These are phyloP conservation scores for Polygonum maritimum DNA, from an alignment of 148 eudicot species.

Conservation along the genomic window DNA sequence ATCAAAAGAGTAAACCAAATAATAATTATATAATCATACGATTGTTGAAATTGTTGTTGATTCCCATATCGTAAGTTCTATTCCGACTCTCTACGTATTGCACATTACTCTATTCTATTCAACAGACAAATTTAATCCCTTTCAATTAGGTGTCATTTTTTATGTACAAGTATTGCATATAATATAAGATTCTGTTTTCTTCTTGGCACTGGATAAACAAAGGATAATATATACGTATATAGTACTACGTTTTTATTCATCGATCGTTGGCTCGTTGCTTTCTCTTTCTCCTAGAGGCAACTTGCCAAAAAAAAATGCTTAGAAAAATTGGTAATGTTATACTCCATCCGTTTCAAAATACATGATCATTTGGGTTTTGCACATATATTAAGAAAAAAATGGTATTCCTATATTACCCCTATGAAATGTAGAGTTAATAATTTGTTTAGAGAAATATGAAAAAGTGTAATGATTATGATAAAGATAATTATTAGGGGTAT, in stretches of 20 bases:
- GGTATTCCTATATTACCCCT: too few species aligned
- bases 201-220: too few species aligned
- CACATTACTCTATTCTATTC: neutral
- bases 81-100: neutral
- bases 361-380: too few species aligned
- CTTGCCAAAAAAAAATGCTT: neutral
- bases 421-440: too few species aligned
- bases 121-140: neutral
- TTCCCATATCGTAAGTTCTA: neutral
- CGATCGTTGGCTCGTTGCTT: neutral
- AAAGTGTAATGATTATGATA: too few species aligned
- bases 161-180: neutral
- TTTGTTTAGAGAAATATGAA: too few species aligned
- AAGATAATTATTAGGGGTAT: too few species aligned
- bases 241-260: neutral
- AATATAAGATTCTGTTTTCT: neutral
- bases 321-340: neutral
- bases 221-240: neutral
- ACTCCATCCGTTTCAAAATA: too few species aligned
- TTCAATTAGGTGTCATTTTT: neutral
- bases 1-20: neutral
- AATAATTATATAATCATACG: too few species aligned
- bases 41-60: too few species aligned
- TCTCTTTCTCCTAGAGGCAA: slow-evolving; percentile 1
- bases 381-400: too few species aligned